Evolutionary conservation across 192 early-diverging fungal species (phyloP).

Genomic region (Entrophospora sp.): DNA sequence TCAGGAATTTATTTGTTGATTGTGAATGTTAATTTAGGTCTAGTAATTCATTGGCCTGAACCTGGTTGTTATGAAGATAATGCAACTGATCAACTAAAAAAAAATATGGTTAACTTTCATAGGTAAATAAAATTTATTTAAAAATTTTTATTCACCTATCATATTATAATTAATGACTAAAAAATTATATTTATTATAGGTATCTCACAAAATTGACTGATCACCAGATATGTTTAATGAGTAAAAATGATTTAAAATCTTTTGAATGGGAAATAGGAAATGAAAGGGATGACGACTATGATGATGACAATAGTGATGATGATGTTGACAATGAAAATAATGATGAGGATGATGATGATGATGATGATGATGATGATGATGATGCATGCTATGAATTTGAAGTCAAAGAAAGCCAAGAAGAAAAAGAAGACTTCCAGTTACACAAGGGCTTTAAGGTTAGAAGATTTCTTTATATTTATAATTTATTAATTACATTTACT

Average conservation of each 20-base stretch:
- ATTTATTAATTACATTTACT: too few relatives aligned
- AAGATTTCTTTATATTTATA: neutral
- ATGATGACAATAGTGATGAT: too few relatives aligned
- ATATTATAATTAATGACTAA: too few relatives aligned
- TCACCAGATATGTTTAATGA: slow-evolving; percentile 17
- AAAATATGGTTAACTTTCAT: slow-evolving; percentile 24
- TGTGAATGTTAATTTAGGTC: neutral
- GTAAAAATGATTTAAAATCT: slow-evolving; percentile 6
- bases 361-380: neutral
- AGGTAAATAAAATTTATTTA: neutral
- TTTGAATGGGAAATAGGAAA: slow-evolving; percentile 5
- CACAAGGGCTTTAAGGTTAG: slow-evolving; percentile 7
- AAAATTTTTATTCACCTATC: too few relatives aligned
- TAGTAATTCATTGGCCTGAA: slow-evolving; percentile 21
- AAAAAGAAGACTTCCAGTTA: slow-evolving; percentile 7
- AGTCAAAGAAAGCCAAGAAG: slow-evolving; percentile 11
- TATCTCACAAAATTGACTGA: slow-evolving; percentile 18
- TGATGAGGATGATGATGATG: neutral
- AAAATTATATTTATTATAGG: neutral
- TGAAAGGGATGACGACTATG: too few relatives aligned
- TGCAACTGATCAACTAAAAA: slow-evolving; percentile 8
- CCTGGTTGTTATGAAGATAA: slow-evolving; percentile 18
- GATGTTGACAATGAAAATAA: too few relatives aligned
- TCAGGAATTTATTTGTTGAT: neutral
- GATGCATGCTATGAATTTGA: neutral